phyloP scores from a whole-genome alignment of 306 rosid species.

The Carpinus fangiana region DNA sequence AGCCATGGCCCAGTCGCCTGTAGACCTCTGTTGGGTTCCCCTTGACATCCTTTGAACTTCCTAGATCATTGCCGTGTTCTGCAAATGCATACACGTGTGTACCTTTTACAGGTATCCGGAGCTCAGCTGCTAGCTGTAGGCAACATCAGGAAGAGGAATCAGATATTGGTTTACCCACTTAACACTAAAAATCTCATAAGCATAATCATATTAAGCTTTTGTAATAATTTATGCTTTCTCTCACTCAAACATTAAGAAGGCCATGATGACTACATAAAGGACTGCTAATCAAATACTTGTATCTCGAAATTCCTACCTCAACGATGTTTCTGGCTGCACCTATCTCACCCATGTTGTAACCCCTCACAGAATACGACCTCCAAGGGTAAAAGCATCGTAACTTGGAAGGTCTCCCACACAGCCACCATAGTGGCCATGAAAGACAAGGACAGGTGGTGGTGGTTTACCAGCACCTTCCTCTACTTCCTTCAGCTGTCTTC shows the following conservation, averaged over 20 bases:
- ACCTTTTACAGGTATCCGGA: constrained; percentile 78
- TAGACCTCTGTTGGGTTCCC: constrained; percentile 96
- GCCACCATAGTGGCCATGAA: constrained; percentile 97
- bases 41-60: constrained; percentile 84
- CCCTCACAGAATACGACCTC: constrained; percentile 97
- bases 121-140: constrained; percentile 85
- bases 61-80: constrained; percentile 93
- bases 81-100: constrained; percentile 84
- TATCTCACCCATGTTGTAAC: constrained; percentile 96
- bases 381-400: constrained; percentile 94
- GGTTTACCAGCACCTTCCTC: constrained; percentile 96
- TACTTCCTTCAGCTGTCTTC: constrained; percentile 78
- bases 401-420: constrained; percentile 99
- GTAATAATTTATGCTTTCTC: background rate
- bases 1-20: constrained; percentile 86
- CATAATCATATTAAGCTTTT: background rate
- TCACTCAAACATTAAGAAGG: background rate
- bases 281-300: constrained; percentile 1
- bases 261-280: background rate
- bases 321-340: constrained; percentile 92
- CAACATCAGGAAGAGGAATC: constrained; percentile 7
- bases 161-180: constrained; percentile 15
- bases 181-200: background rate
- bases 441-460: constrained; percentile 95
- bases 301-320: constrained; percentile 57